Evolutionary conservation across 495 filamentous ascomycete species (phyloP), one percentile per base, ranked within the genome.

Genomic region (Annulohypoxylon maeteangense): DNA sequence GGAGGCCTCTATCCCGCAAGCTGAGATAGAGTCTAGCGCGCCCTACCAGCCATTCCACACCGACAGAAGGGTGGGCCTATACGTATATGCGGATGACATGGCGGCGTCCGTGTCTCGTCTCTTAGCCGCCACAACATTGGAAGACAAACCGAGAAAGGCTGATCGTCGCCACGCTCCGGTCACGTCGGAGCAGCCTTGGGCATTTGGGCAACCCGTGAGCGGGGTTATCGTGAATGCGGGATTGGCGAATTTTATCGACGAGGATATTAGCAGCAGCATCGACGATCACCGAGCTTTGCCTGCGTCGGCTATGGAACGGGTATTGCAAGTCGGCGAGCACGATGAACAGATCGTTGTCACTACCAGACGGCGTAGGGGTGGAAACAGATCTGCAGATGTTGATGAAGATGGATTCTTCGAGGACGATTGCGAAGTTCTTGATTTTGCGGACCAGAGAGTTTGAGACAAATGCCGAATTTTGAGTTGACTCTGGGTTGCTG

Each of bases 41-140:
- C 90, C 93, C 1, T 97, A 94, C 64, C 92, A 94, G 67, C 93
- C 94, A 0, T 97, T 97, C 81, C 93, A 97, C 75, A 94, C 92
- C 0, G 93, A 97, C 69, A 87, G 88, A 18, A 87, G 94, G 8
- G 91, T 97, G 34, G 86, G 83, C 29, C 78, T 97, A 12, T 90
- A 88, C 71, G 83, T 90, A 14, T 93, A 89, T 70, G 76, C 80
- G 18, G 68, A 74, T n/a, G 69, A 57, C 27, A 48, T 56, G 44
- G 44, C 72, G 22, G 51, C 74, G n/a, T 78, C 76, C 7, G 47
- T 80, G 4, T 79, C 80, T 16, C 65, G 59, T 7, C 75, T 79
- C 29, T 47, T 82, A 44, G 75, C 71, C 6, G 65, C 67, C 8
- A 60, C 74, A 20, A 74, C 74, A 7, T 60, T 78, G 11, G 78